Evolutionary conservation across 2,329 filamentous ascomycete species (phyloP), one percentile per base, ranked within the genome.

Genomic region (Xylariaceae sp.): DNA sequence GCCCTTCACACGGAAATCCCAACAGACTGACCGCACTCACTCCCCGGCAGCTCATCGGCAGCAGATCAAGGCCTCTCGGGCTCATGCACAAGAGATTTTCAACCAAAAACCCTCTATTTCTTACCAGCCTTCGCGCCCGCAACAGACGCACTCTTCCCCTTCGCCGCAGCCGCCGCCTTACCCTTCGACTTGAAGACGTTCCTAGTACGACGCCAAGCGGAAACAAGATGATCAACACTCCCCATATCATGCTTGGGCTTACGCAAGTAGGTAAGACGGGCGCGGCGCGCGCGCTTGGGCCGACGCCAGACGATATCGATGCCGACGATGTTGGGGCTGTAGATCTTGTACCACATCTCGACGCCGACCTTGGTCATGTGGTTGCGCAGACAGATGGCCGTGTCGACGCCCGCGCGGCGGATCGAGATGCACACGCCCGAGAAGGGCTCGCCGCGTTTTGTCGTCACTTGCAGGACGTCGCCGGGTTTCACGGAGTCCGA

Each of bases 271-370:
- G 90, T 96, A 74, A 99, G 80, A 67, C 91, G 82, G 30, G 92
- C 93, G 70, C 94, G 85, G 73, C 92, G 87, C 66, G 91, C 90
- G 74, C 91, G 85, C 87, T 92, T 94, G 71, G 84, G 82, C 64
- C 85, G 83, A 69, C 93, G 82, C 84, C 96, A 90, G 74, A 97
- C 89, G 68, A 99, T 88, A 77, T 99, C 93, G 70, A 99, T 91
- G 64, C 90, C 90, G 72, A 89, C 86, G 37, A 97, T 88, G 71
- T 90, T 88, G 62, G 93, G 93, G 71, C 86, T 90, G 80, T 94
- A 97, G 60, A 97, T 81, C 81, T 99, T 99, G 76, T 89, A 92
- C 87, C 91, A 96, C 90, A 96, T 94, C 82, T 99, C 94, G 61
- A 96, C 90, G 62, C 90, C 90, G 5, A 95, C 85, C 68, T 89